These are phyloP conservation scores for Falciphora oryzae DNA, from an alignment of 2,329 filamentous ascomycete species.

Conservation along the genomic window DNA sequence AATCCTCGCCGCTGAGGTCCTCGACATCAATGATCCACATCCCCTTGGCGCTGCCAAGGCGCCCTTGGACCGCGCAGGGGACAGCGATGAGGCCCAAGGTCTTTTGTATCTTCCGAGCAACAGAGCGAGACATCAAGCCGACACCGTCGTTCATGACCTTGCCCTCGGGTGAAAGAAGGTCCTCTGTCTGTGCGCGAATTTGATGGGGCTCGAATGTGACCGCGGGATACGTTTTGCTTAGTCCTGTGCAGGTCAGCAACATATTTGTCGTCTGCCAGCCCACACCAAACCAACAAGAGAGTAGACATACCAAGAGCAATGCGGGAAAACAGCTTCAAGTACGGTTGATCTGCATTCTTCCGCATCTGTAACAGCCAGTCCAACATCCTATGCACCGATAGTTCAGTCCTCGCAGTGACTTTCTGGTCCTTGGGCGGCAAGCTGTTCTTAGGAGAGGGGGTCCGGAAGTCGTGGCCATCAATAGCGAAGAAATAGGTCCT, in stretches of 20 bases:
- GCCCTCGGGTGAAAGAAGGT: constrained; percentile 32
- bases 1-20: constrained; percentile 41
- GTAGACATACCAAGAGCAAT: constrained; percentile 44
- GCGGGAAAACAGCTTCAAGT: constrained; percentile 53
- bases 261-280: not conserved
- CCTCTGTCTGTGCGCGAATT: constrained; percentile 32
- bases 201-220: constrained; percentile 39
- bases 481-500: constrained; percentile 51
- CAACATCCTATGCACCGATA: constrained; percentile 37
- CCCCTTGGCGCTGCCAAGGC: constrained; percentile 69
- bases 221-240: constrained; percentile 45
- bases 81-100: constrained; percentile 44
- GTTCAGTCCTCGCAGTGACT: constrained; percentile 22
- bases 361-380: constrained; percentile 46
- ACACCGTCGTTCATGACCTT: constrained; percentile 64
- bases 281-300: constrained; percentile 9
- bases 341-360: constrained; percentile 38
- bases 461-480: constrained; percentile 37
- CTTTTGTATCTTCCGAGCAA: constrained; percentile 48
- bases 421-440: constrained; percentile 22
- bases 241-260: constrained; percentile 27
- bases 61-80: constrained; percentile 62
- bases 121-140: constrained; percentile 54
- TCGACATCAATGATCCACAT: constrained; percentile 61
- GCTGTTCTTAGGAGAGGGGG: not conserved